Percentiles rank a stretch among this genome's conserved stretches.
These are phyloP conservation scores for Malus orientalis DNA, from an alignment of 306 rosid genomes.

Conservation along the genomic window DNA sequence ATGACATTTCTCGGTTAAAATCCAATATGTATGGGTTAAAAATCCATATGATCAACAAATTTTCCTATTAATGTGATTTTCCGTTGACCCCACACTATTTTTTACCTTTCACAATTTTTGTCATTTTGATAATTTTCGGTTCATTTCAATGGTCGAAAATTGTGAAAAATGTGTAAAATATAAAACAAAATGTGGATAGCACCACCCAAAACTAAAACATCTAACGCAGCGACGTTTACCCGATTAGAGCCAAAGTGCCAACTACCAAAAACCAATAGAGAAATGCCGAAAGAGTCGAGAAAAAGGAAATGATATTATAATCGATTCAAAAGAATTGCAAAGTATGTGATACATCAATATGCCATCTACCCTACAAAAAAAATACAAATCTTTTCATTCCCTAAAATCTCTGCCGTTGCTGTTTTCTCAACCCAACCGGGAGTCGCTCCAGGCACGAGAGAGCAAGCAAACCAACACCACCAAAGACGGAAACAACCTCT, in stretches of 20 bases:
- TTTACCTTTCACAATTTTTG: too few relatives aligned
- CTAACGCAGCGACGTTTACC: too few relatives aligned
- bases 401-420: background rate
- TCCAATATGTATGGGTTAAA: too few relatives aligned
- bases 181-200: too few relatives aligned
- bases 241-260: background rate
- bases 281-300: background rate
- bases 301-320: background rate
- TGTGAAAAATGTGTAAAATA: too few relatives aligned
- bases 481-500: background rate
- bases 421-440: background rate
- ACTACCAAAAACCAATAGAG: background rate
- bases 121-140: too few relatives aligned
- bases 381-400: background rate
- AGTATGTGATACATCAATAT: background rate
- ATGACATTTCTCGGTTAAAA: too few relatives aligned
- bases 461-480: background rate
- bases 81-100: too few relatives aligned
- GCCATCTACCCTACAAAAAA: background rate
- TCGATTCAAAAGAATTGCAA: conserved; percentile 9
- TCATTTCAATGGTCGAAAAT: too few relatives aligned
- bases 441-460: background rate
- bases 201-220: too few relatives aligned
- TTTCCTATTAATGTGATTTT: too few relatives aligned
- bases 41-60: too few relatives aligned